A percentile compares a stretch with the other conserved stretches of the same genome.
Evolutionary conservation across 225 moss, liverwort and hornwort genomes (phyloP).

Genomic region (Pseudoscleropodium purum): DNA sequence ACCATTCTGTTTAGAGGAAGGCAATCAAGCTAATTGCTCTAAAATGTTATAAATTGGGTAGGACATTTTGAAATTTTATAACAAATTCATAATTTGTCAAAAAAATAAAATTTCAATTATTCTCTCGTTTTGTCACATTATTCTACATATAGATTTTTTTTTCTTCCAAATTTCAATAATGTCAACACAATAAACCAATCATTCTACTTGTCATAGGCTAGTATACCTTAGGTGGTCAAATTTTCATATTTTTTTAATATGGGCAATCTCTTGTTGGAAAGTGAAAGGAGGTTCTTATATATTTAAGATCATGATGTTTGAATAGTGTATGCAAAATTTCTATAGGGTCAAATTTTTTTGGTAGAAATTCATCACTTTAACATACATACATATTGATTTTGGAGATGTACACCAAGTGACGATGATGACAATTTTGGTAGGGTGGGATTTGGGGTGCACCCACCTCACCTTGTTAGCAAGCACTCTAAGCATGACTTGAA

Average conservation of each 20-base stretch:
- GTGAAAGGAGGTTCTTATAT: rapidly evolving
- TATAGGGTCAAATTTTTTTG: not conserved
- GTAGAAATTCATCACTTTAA: not conserved
- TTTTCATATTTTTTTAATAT: not conserved
- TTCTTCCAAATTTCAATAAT: too few species aligned
- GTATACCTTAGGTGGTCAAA: not conserved
- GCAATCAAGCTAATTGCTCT: too few species aligned
- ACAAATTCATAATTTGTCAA: too few species aligned
- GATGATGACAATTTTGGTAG: rapidly evolving
- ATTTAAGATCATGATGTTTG: rapidly evolving
- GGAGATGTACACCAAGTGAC: not conserved
- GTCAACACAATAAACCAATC: too few species aligned
- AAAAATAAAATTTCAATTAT: too few species aligned
- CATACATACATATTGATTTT: not conserved
- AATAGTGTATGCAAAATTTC: not conserved
- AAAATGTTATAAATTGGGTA: too few species aligned
- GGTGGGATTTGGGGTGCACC: rapidly evolving
- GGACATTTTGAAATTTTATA: too few species aligned
- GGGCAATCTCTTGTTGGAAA: not conserved
- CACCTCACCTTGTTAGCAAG: not conserved
- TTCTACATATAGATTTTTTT: too few species aligned
- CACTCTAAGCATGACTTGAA: not conserved
- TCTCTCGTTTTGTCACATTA: too few species aligned
- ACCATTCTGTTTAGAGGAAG: too few species aligned
- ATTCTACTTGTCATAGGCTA: too few species aligned